Evolutionary conservation across 805 yeast species (phyloP).

Genomic region (Cephaloascus albidus): DNA sequence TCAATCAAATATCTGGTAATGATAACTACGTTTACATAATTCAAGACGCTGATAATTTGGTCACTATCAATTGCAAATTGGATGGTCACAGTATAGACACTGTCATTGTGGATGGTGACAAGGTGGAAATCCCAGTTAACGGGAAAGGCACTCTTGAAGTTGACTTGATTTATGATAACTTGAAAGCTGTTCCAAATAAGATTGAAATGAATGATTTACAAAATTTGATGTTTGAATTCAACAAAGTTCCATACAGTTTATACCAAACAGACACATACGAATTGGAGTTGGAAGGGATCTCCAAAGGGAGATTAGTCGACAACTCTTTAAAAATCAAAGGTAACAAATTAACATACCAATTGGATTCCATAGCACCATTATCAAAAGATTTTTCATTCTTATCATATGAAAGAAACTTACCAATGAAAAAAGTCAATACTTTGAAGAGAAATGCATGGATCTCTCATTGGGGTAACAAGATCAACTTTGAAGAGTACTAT

Average conservation of each 20-base stretch:
- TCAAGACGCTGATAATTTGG: too few species aligned
- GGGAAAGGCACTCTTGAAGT: too few species aligned
- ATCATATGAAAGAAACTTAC: conserved; percentile 54
- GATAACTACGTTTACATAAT: too few species aligned
- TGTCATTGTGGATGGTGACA: too few species aligned
- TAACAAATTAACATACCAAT: background rate
- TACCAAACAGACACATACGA: conserved; percentile 23
- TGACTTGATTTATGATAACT: background rate
- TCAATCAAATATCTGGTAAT: too few species aligned
- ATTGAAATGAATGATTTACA: conserved; percentile 21
- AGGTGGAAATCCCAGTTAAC: too few species aligned
- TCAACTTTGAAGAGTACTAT: conserved; percentile 79
- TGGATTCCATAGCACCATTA: conserved; percentile 28
- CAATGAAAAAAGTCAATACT: conserved; percentile 50
- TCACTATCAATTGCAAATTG: too few species aligned
- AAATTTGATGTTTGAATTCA: conserved; percentile 20
- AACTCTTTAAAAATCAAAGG: background rate
- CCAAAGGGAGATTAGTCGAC: background rate
- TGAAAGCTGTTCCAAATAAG: conserved; percentile 20
- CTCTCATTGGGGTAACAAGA: conserved; percentile 69
- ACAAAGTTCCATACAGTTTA: conserved; percentile 26
- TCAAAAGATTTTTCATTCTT: conserved; percentile 41
- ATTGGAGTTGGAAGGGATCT: conserved; percentile 21
- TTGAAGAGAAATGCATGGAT: conserved; percentile 78
- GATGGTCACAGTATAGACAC: too few species aligned